These are phyloP conservation scores for Macrotyloma uniflorum DNA, from an alignment of 306 rosid species.

Conservation along the genomic window DNA sequence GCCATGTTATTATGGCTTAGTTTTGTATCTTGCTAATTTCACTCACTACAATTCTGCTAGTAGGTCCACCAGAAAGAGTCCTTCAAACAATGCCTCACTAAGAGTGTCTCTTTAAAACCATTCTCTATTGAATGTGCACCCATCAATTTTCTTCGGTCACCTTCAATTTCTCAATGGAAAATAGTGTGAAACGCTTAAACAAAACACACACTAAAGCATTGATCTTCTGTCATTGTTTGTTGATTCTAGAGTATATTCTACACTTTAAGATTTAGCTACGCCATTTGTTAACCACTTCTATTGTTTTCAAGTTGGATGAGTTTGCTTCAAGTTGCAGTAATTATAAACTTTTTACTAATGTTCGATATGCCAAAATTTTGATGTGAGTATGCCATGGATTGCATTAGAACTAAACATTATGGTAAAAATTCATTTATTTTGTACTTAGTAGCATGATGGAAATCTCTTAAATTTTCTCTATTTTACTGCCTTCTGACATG, in stretches of 20 bases:
- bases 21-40: background rate
- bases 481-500: background rate
- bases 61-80: background rate
- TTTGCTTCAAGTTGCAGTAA: background rate
- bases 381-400: background rate
- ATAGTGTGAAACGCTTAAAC: background rate
- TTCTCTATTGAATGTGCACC: background rate
- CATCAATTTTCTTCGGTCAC: background rate
- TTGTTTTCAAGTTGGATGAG: background rate
- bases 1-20: background rate
- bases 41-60: background rate
- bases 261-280: conserved; percentile 14
- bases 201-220: no score
- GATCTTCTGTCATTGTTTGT: background rate
- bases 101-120: background rate
- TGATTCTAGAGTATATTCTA: background rate
- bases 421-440: background rate
- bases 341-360: background rate
- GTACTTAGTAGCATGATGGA: background rate
- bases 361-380: background rate
- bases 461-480: background rate
- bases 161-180: background rate
- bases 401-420: background rate
- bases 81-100: background rate
- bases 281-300: background rate